These are phyloP conservation scores for Pezizomycotina sp. DNA, from an alignment of 2,329 filamentous ascomycete genomes.

Conservation along the genomic window DNA sequence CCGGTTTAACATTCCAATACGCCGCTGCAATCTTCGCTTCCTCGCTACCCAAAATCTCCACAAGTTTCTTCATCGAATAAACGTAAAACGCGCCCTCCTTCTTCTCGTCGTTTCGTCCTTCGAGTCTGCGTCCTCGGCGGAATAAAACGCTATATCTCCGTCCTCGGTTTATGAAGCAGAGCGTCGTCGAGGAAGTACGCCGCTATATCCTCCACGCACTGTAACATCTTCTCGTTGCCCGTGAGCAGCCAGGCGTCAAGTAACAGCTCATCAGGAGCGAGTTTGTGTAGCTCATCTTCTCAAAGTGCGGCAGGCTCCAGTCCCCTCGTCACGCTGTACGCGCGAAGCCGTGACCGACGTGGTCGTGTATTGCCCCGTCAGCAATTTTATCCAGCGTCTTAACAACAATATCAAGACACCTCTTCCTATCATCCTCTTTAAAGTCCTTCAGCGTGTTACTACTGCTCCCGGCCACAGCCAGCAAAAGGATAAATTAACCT, in stretches of 20 bases:
- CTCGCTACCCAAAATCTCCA: conserved; percentile 51
- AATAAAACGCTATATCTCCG: conserved; percentile 61
- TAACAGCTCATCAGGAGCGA: conserved; percentile 68
- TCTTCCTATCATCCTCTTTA: no score
- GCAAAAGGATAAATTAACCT: conserved; percentile 66
- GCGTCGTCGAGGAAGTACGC: conserved; percentile 51
- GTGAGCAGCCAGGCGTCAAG: conserved; percentile 66
- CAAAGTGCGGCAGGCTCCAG: conserved; percentile 89
- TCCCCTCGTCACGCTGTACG: conserved; percentile 79
- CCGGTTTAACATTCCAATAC: conserved; percentile 66
- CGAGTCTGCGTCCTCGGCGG: conserved; percentile 81
- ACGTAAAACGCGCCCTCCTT: conserved; percentile 78
- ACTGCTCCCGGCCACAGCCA: conserved; percentile 57
- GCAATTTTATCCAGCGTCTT: conserved; percentile 67
- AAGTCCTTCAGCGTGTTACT: no score
- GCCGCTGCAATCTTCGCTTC: conserved; percentile 58
- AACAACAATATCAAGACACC: no score
- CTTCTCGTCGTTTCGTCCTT: conserved; percentile 60
- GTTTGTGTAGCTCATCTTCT: conserved; percentile 92
- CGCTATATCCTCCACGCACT: conserved; percentile 62
- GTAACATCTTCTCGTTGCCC: conserved; percentile 53
- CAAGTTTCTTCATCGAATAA: conserved; percentile 78
- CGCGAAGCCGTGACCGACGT: conserved; percentile 60
- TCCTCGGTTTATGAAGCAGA: no score
- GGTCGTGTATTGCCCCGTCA: conserved; percentile 53